Conservation (phyloP, 2,329 filamentous ascomycete species). For the Dryadomyces quercus-mongolicae region DNA sequence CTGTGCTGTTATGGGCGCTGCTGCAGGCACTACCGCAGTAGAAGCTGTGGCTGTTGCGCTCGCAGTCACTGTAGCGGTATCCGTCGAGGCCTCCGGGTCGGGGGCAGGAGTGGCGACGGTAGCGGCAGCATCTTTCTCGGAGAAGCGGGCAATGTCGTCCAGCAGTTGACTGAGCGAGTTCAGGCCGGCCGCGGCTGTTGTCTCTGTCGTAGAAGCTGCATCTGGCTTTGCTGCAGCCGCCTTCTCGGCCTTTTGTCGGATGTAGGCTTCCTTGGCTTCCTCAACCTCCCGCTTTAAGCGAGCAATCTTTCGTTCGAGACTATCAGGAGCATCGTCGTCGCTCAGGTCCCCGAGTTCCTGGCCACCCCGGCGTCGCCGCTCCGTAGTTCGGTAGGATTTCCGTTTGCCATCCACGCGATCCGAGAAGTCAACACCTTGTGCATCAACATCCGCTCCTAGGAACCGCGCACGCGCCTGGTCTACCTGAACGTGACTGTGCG, state of each 20-base stretch:
- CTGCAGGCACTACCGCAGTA: background rate
- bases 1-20: slow-evolving; percentile 11
- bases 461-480: slow-evolving; percentile 74
- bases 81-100: background rate
- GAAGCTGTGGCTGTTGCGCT: slow-evolving; percentile 10
- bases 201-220: slow-evolving; percentile 33
- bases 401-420: slow-evolving; percentile 75
- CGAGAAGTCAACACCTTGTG: slow-evolving; percentile 73
- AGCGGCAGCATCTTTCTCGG: slow-evolving; percentile 14
- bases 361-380: slow-evolving; percentile 41
- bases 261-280: slow-evolving; percentile 54
- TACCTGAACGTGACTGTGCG: slow-evolving; percentile 62
- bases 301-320: slow-evolving; percentile 65
- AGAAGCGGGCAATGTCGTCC: slow-evolving; percentile 44
- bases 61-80: background rate
- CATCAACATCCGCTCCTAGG: slow-evolving; percentile 61
- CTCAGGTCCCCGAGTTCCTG: slow-evolving; percentile 62
- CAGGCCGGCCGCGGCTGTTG: slow-evolving; percentile 20
- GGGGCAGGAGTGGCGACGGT: background rate
- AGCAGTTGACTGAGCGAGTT: slow-evolving; percentile 60
- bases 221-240: slow-evolving; percentile 24
- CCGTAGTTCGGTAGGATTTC: slow-evolving; percentile 70
- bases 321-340: slow-evolving; percentile 34
- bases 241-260: slow-evolving; percentile 35
- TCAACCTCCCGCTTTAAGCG: slow-evolving; percentile 73